A percentile compares a stretch with the other conserved stretches of the same genome.
Evolutionary conservation across 148 eudicot species (phyloP).

Genomic region (Rheum nobile): DNA sequence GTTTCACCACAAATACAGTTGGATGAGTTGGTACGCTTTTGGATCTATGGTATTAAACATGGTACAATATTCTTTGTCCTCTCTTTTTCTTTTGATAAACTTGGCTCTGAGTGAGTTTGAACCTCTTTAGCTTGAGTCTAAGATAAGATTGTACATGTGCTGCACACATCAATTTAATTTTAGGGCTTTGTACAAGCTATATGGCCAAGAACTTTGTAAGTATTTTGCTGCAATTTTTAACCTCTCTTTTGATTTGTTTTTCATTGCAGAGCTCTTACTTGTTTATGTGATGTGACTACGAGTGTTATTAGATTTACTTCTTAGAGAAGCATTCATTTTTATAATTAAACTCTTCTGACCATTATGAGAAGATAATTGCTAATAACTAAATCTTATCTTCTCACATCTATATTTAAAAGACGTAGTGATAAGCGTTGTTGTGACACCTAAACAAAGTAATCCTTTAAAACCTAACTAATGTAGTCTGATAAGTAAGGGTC

Average conservation of each 20-base stretch:
- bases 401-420: not conserved
- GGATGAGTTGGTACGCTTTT: conserved; percentile 34
- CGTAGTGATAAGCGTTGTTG: too few species aligned
- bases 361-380: not conserved
- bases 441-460: too few species aligned
- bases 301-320: not conserved
- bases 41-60: conserved; percentile 53
- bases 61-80: conserved; percentile 28
- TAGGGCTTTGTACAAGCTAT: conserved; percentile 52
- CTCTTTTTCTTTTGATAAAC: not conserved
- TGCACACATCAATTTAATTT: conserved; percentile 67
- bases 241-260: not conserved
- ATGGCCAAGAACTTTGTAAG: conserved; percentile 88
- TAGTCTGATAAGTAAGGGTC: too few species aligned
- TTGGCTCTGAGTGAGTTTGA: not conserved
- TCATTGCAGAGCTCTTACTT: not conserved
- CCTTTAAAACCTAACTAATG: too few species aligned
- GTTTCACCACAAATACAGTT: conserved; percentile 26
- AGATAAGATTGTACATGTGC: conserved; percentile 16
- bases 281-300: not conserved
- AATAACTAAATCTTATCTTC: not conserved
- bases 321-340: not conserved
- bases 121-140: conserved; percentile 16
- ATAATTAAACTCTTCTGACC: not conserved
- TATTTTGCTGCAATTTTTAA: conserved; percentile 10